phyloP scores from a whole-genome alignment of 2,329 filamentous ascomycete species.

The Penicillium vulpinum region DNA sequence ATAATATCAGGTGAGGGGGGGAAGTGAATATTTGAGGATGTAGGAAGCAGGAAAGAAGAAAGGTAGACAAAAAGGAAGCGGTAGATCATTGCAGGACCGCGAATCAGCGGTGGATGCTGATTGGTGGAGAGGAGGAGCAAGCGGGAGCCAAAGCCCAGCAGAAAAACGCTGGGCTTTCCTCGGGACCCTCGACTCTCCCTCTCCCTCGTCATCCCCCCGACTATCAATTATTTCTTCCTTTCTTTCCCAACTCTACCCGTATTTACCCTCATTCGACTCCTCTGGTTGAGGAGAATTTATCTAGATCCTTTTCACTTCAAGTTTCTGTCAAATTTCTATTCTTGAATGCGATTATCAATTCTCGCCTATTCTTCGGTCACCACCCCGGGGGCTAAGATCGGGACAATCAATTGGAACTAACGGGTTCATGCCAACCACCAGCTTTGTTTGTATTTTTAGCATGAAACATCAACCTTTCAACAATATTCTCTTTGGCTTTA shows the following conservation, averaged over 20 bases:
- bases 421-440: conserved; percentile 11
- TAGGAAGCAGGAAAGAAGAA: conserved; percentile 17
- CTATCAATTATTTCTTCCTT: conserved; percentile 11
- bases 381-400: conserved; percentile 6
- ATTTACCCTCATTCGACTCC: conserved; percentile 68
- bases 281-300: conserved; percentile 40
- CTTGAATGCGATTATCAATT: conserved; percentile 15
- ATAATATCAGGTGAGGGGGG: background rate
- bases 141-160: conserved; percentile 29
- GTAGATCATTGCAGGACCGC: conserved; percentile 35
- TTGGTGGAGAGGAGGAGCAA: conserved; percentile 43
- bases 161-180: conserved; percentile 24
- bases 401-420: conserved; percentile 5
- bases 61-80: conserved; percentile 37
- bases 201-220: conserved; percentile 35
- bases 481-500: background rate
- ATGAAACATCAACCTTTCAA: conserved; percentile 1
- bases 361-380: conserved; percentile 11
- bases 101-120: conserved; percentile 28
- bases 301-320: background rate
- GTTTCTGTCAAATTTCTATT: conserved; percentile 2
- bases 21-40: conserved; percentile 6
- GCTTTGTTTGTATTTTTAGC: conserved; percentile 7
- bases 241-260: conserved; percentile 48
- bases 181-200: conserved; percentile 32